Percentiles rank a stretch among this genome's conserved stretches.
Evolutionary conservation across 306 rosid genomes (phyloP).

Genomic region (Oxytropis ochrocephala): DNA sequence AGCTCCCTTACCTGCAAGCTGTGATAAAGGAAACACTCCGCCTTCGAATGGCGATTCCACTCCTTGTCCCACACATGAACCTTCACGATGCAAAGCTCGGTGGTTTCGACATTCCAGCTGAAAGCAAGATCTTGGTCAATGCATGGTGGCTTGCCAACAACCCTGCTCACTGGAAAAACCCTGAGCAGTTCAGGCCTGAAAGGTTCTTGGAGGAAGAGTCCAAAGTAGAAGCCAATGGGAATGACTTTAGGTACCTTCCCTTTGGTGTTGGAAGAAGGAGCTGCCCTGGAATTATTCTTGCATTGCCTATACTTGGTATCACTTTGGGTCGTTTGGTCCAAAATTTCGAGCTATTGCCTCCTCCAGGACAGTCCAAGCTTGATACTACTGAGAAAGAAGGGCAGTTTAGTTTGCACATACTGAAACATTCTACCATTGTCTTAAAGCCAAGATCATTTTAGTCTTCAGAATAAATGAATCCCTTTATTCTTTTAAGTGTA

Average conservation of each 20-base stretch:
- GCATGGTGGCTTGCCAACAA: conserved; percentile 87
- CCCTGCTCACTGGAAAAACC: conserved; percentile 68
- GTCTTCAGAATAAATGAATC: background rate
- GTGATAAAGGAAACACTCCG: conserved; percentile 74
- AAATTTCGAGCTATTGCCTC: conserved; percentile 68
- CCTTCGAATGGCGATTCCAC: conserved; percentile 76
- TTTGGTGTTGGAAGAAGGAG: conserved; percentile 76
- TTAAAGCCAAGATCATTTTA: conserved; percentile 43
- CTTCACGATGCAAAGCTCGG: conserved; percentile 65
- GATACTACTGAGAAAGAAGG: conserved; percentile 77
- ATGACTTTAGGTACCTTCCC: conserved; percentile 70
- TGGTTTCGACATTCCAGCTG: conserved; percentile 63
- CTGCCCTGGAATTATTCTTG: conserved; percentile 76
- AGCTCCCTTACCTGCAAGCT: conserved; percentile 72
- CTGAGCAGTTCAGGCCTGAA: conserved; percentile 70
- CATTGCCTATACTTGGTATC: conserved; percentile 62
- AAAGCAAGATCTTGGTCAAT: conserved; percentile 70
- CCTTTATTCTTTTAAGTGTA: conserved; percentile 8
- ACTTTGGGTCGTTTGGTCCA: conserved; percentile 74
- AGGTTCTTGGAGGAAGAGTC: conserved; percentile 76
- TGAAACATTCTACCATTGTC: conserved; percentile 71
- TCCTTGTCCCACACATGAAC: conserved; percentile 89
- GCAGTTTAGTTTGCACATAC: conserved; percentile 70
- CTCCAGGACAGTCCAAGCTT: conserved; percentile 58
- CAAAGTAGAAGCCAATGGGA: conserved; percentile 79